phyloP scores from a whole-genome alignment of 2,329 filamentous ascomycete genomes.

The Ascocoryne sarcoides region DNA sequence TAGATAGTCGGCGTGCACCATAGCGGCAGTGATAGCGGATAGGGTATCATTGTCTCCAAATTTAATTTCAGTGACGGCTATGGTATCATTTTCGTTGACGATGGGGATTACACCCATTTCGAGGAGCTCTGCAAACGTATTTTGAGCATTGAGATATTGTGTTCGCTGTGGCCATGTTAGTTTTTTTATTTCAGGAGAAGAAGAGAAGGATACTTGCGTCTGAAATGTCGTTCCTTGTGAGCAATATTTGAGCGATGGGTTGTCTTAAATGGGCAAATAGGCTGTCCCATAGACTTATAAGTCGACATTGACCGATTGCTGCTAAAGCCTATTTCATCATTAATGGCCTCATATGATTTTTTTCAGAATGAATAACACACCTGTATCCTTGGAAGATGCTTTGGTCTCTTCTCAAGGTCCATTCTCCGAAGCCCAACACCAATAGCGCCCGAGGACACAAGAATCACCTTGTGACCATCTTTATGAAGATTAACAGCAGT shows the following conservation, averaged over 20 bases:
- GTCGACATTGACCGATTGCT: conserved; percentile 88
- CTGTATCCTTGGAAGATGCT: conserved; percentile 83
- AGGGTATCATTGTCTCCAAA: conserved; percentile 98
- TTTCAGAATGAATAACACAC: conserved; percentile 33
- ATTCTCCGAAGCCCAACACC: conserved; percentile 87
- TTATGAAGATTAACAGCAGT: conserved; percentile 80
- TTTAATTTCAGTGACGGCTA: conserved; percentile 97
- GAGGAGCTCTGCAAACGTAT: conserved; percentile 82
- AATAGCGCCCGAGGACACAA: conserved; percentile 95
- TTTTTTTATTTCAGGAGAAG: background rate
- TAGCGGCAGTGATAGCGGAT: conserved; percentile 90
- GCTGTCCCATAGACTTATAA: conserved; percentile 94
- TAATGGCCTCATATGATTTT: background rate
- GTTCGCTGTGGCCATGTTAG: conserved; percentile 48
- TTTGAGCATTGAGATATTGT: conserved; percentile 93
- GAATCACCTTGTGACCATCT: conserved; percentile 88
- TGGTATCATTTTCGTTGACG: conserved; percentile 96
- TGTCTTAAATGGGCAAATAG: conserved; percentile 81
- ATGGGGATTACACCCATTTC: conserved; percentile 96
- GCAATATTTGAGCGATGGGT: conserved; percentile 86
- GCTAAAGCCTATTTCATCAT: conserved; percentile 60
- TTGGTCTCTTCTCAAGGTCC: conserved; percentile 79
- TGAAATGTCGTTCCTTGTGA: conserved; percentile 93
- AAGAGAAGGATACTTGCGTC: conserved; percentile 51
- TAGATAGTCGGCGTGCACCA: conserved; percentile 93